These are phyloP conservation scores for Pseudoneurospora amorphoporcata DNA, from an alignment of 495 filamentous ascomycete genomes.

Conservation along the genomic window DNA sequence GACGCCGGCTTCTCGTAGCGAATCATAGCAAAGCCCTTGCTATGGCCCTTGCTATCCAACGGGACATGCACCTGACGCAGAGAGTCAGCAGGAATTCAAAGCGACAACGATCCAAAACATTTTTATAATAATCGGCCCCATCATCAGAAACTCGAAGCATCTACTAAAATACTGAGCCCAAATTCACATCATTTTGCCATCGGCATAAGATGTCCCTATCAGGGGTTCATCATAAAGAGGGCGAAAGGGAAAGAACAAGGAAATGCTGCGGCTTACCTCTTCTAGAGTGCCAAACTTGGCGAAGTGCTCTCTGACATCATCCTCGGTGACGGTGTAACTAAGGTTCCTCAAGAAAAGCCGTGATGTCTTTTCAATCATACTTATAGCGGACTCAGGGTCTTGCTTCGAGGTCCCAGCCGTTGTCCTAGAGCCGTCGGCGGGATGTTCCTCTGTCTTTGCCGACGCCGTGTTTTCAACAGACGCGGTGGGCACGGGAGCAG, in stretches of 20 bases:
- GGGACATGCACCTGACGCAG: conserved; percentile 65
- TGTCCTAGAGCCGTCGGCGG: conserved; percentile 14
- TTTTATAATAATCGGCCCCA: conserved; percentile 18
- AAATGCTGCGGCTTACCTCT: conserved; percentile 58
- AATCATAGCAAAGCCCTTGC: conserved; percentile 85
- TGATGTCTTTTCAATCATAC: conserved; percentile 45
- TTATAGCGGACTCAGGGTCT: conserved; percentile 25
- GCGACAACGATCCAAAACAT: conserved; percentile 8
- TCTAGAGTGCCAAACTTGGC: conserved; percentile 58
- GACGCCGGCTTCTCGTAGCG: conserved; percentile 58
- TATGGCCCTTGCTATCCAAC: conserved; percentile 51
- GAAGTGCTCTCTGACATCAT: conserved; percentile 66
- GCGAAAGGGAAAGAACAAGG: conserved; percentile 12
- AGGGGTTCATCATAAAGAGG: conserved; percentile 79
- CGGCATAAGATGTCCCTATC: conserved; percentile 99
- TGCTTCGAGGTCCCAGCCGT: conserved; percentile 14
- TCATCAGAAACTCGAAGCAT: conserved; percentile 45
- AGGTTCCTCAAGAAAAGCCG: conserved; percentile 86
- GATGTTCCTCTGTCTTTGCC: conserved; percentile 16
- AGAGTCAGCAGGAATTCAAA: conserved; percentile 21
- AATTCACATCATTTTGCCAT: conserved; percentile 46
- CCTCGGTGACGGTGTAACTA: conserved; percentile 66
- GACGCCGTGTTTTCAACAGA: conserved; percentile 16
- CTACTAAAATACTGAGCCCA: conserved; percentile 57
- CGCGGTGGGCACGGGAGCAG: conserved; percentile 10